Conservation (phyloP, 768 basidiomycete genomes). For the Hygrophorus russula region DNA sequence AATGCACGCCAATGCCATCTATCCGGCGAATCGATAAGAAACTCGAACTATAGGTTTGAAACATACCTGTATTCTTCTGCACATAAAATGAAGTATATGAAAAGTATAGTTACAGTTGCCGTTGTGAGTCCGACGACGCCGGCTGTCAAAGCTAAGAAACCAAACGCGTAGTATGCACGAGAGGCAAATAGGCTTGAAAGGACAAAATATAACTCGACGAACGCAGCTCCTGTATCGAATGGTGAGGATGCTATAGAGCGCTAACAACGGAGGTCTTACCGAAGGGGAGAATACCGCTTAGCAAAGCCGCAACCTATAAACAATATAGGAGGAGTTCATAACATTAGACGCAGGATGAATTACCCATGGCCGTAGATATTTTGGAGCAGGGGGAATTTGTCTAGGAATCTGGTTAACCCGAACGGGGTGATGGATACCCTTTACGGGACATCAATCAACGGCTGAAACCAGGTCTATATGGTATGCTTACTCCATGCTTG, state of each 20-base stretch:
- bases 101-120: conserved; percentile 82
- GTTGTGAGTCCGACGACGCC: conserved; percentile 77
- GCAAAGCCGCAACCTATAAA: conserved; percentile 50
- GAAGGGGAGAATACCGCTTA: conserved; percentile 90
- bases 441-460: conserved; percentile 6
- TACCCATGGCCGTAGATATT: conserved; percentile 78
- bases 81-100: conserved; percentile 85
- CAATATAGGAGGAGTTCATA: background rate
- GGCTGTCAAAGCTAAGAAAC: conserved; percentile 84
- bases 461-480: background rate
- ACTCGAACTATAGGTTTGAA: conserved; percentile 3
- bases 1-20: conserved; percentile 98
- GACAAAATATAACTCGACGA: conserved; percentile 90
- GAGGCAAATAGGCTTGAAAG: conserved; percentile 87
- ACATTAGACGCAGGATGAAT: conserved; percentile 12
- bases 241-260: background rate
- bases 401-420: conserved; percentile 89
- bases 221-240: conserved; percentile 67
- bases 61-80: conserved; percentile 79
- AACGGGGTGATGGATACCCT: conserved; percentile 75
- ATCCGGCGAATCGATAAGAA: conserved; percentile 1
- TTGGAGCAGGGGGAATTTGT: conserved; percentile 86
- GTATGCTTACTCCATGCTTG: conserved; percentile 63
- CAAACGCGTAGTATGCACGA: conserved; percentile 91
- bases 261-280: conserved; percentile 34